Conservation (phyloP, 2,329 filamentous ascomycete genomes). For the Didymella exigua region DNA sequence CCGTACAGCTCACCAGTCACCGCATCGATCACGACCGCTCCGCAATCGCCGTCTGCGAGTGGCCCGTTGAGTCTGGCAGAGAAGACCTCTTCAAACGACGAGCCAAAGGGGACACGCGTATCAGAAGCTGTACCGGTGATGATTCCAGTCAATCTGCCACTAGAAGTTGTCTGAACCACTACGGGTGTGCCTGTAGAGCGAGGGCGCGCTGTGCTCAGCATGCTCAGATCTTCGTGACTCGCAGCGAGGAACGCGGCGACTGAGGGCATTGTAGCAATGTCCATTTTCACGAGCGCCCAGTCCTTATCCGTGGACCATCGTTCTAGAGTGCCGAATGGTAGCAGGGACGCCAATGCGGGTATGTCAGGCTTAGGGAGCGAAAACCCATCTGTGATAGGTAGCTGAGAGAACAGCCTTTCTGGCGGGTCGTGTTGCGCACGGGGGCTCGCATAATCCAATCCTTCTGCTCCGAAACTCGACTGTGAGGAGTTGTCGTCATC, state of each 20-base stretch:
- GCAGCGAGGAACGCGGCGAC: not conserved
- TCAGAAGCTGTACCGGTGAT: not conserved
- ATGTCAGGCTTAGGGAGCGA: too few species aligned
- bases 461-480: not conserved
- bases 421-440: too few species aligned
- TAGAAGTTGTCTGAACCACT: not conserved
- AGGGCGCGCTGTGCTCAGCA: not conserved
- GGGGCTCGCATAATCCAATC: too few species aligned
- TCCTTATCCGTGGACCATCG: not conserved
- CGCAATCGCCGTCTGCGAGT: slow-evolving; percentile 6
- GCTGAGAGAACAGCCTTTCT: too few species aligned
- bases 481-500: not conserved
- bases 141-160: not conserved
- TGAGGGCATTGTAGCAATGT: too few species aligned
- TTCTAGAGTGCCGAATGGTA: too few species aligned
- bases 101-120: not conserved
- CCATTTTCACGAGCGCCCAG: not conserved
- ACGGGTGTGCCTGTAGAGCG: slow-evolving; percentile 8
- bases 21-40: slow-evolving; percentile 7
- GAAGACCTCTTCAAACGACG: not conserved
- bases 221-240: not conserved
- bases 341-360: too few species aligned
- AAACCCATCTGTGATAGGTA: too few species aligned
- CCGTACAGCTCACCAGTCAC: slow-evolving; percentile 8
- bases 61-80: not conserved